Conservation (phyloP, 768 basidiomycete species). For the Lactifluus subvellereus region DNA sequence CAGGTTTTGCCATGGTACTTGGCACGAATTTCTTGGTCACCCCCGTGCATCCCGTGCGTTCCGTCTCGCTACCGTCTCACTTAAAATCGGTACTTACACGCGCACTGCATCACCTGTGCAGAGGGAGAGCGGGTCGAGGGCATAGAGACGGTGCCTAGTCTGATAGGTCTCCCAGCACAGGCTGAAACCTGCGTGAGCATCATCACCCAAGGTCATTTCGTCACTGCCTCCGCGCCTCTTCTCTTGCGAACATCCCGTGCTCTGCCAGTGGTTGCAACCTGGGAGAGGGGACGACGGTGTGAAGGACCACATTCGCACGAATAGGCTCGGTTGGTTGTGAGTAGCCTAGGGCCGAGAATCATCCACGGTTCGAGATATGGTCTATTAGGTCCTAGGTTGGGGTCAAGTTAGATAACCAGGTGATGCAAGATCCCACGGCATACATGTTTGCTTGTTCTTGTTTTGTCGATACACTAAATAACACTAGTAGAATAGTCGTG, state of each 20-base stretch:
- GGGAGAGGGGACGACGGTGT: slow-evolving; percentile 72
- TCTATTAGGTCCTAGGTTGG: background rate
- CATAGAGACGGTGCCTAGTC: slow-evolving; percentile 45
- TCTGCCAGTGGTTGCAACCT: slow-evolving; percentile 75
- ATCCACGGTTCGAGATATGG: background rate
- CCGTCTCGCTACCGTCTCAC: background rate
- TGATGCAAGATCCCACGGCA: no score
- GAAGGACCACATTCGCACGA: slow-evolving; percentile 55
- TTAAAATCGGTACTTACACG: background rate
- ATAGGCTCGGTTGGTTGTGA: slow-evolving; percentile 37
- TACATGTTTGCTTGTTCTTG: no score
- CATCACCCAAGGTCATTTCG: slow-evolving; percentile 51
- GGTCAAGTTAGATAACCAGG: no score
- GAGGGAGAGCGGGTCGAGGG: slow-evolving; percentile 71
- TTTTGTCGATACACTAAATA: no score
- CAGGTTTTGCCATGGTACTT: slow-evolving; percentile 80
- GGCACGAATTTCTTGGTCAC: slow-evolving; percentile 51
- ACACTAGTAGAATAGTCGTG: no score
- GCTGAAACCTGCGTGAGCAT: slow-evolving; percentile 69
- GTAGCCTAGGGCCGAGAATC: background rate
- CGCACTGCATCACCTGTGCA: slow-evolving; percentile 28
- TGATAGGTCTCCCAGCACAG: slow-evolving; percentile 55
- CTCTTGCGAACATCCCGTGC: slow-evolving; percentile 45
- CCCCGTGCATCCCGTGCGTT: slow-evolving; percentile 67
- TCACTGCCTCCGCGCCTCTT: background rate